Base-by-base conservation (phyloP, 805 yeast species). In the Kazachstania psychrophila region DNA sequence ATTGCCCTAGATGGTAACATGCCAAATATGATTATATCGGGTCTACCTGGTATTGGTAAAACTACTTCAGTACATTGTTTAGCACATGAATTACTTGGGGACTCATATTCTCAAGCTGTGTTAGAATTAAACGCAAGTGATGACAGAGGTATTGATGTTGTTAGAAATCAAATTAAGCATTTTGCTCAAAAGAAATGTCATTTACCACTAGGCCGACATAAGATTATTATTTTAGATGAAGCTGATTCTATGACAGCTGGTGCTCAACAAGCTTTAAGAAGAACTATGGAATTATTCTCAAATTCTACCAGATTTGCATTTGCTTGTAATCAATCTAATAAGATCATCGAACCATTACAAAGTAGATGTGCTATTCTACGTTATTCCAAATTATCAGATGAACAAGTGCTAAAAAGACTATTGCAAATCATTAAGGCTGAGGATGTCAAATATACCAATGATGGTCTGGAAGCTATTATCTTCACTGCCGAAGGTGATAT, bases 401-500 rank as follows among this genome's bases (percentile, higher is more conserved):
- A 77, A 44, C 94, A 92, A 59, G 86, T 92, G 1, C 67, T 88
- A 52, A 70, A 75, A 46, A 70, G 95, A 42, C 63, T 92, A 36
- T 58, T 84, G 44, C 81, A 84, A 49, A 72, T 92, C 16, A 71
- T 78, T 31, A 69, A 78, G 46, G 51, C 60, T 2, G 97, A 92
- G 57, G 57, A 75, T 30, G 82, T 89, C 11, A 67, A 85, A 52
- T 83, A 75, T 59, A 75, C 88, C 13, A 83, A 86, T 43, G 96
- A 86, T 58, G 98, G 98, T 0, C 62, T 92, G 24, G 86, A 86
- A 47, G 97, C 98, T 0, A 69, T 92, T 41, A 77, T 92, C 12
- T 92, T 92, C 62, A 80, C 96, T 0, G 94, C 96, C 0, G 98
- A 92, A 55, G 98, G 98, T 41, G 98, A 92, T 56, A 89, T 92